Evolutionary conservation across 1,284 basidiomycete species (phyloP), one percentile per base, ranked within the genome.

Genomic region (Tylopilus sp.): DNA sequence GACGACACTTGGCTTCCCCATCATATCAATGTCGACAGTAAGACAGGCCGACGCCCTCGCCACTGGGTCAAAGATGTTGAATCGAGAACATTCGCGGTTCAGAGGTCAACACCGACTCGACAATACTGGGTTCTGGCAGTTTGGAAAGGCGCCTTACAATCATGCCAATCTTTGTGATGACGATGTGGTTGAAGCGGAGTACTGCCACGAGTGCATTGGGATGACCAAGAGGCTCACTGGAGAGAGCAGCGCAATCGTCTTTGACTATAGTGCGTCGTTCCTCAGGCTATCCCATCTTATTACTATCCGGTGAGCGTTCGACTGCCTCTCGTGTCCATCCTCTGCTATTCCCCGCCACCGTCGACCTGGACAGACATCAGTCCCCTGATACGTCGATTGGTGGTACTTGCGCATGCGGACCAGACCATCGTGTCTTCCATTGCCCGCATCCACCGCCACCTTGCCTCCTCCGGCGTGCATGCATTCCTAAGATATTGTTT

Each of bases 151-250:
- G 15, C 63, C 72, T 8, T 56, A 77, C 6, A 74, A 69, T 36
- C 74, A 78, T 55, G 72, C 70, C 3, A 58, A 62, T 29, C 82
- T 81, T 60, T 76, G 80, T 61, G 73, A 79, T 26, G 82, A 87
- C 36, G 79, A 79, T 36, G 82, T 80, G 65, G 81, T 89, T 63
- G 72, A 82, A 69, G 70, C 81, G 49, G 70, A 71, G 49, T 89
- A 90, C 67, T 88, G 88, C 66, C 80, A 82, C 0, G 87, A 90
- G 74, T 83, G 82, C 60, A 74, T 79, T 55, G 83, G 81, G 69
- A 74, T 87, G 33, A 75, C 89, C 59, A 89, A 89, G 80, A 72
- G 82, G 68, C 64, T 85, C 24, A 87, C 86, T 0, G 86, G 86
- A 13, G 88, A 86, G 3, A 84, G 78, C 61, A 79, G 79, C 29